phyloP scores from a whole-genome alignment of 2,329 filamentous ascomycete species.

The Exophiala spinifera region DNA sequence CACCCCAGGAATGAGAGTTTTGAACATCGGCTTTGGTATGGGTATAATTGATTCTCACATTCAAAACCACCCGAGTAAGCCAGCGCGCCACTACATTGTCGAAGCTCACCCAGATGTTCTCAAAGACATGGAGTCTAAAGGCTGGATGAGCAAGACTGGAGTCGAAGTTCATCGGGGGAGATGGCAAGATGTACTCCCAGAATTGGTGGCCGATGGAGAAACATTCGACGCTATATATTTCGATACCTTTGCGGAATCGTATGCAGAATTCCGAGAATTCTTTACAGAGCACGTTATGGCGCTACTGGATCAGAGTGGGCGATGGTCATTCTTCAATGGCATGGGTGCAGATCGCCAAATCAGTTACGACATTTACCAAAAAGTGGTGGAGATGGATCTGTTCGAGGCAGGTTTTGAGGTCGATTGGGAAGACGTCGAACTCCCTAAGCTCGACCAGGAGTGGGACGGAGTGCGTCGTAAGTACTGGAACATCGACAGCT shows the following conservation, averaged over 20 bases:
- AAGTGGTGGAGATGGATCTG: slow-evolving; percentile 86
- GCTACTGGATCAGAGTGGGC: slow-evolving; percentile 63
- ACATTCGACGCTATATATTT: slow-evolving; percentile 90
- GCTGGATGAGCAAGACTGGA: slow-evolving; percentile 62
- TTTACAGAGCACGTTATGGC: slow-evolving; percentile 84
- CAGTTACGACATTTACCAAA: slow-evolving; percentile 94
- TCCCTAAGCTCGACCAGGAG: slow-evolving; percentile 71
- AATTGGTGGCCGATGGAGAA: slow-evolving; percentile 64
- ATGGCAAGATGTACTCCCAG: slow-evolving; percentile 78
- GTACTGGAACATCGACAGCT: slow-evolving; percentile 78
- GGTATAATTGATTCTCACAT: slow-evolving; percentile 81
- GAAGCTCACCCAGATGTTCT: slow-evolving; percentile 81
- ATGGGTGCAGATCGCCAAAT: slow-evolving; percentile 88
- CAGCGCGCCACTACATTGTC: slow-evolving; percentile 74
- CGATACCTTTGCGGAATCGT: slow-evolving; percentile 95
- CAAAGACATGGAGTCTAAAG: slow-evolving; percentile 62
- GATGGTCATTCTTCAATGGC: slow-evolving; percentile 66
- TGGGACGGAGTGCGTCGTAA: slow-evolving; percentile 86
- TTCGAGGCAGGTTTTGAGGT: slow-evolving; percentile 86
- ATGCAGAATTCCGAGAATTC: slow-evolving; percentile 77
- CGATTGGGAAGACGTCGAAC: slow-evolving; percentile 74
- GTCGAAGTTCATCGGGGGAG: slow-evolving; percentile 64
- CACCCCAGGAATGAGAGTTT: slow-evolving; percentile 61
- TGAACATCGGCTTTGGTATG: slow-evolving; percentile 90
- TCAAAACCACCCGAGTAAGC: slow-evolving; percentile 55